These are phyloP conservation scores for Tuber brumale DNA, from an alignment of 495 filamentous ascomycete genomes.

Conservation along the genomic window DNA sequence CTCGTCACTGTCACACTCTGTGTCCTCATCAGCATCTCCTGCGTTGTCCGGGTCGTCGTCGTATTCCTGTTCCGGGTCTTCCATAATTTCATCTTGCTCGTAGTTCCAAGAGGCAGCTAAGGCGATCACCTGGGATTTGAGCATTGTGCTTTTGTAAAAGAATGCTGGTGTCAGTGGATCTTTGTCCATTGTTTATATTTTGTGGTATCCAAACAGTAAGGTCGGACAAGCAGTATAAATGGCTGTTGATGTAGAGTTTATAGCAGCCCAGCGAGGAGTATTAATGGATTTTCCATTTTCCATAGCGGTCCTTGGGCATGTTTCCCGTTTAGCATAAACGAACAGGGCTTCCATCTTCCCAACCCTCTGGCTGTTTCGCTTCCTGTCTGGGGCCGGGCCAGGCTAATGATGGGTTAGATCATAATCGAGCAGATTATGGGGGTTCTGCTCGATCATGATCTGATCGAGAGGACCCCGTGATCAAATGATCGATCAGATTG, in stretches of 20 bases:
- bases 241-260: background rate
- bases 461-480: too few species aligned
- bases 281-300: background rate
- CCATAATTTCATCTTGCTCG: constrained; percentile 62
- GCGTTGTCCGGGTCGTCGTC: constrained; percentile 50
- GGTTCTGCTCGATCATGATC: too few species aligned
- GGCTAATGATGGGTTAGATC: too few species aligned
- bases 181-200: background rate
- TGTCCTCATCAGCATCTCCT: constrained; percentile 41
- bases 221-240: background rate
- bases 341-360: background rate
- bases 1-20: constrained; percentile 31
- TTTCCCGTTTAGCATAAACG: constrained; percentile 10
- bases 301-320: background rate
- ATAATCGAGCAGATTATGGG: too few species aligned
- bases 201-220: background rate
- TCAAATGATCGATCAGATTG: too few species aligned
- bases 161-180: background rate
- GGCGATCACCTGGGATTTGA: constrained; percentile 34
- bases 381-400: background rate
- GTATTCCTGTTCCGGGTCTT: constrained; percentile 54
- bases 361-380: background rate
- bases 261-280: background rate
- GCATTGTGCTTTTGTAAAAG: background rate
- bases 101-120: constrained; percentile 68